A percentile compares a stretch with the other conserved stretches of the same genome.
Evolutionary conservation across 768 basidiomycete species (phyloP).

Genomic region (Lyophyllum atratum): DNA sequence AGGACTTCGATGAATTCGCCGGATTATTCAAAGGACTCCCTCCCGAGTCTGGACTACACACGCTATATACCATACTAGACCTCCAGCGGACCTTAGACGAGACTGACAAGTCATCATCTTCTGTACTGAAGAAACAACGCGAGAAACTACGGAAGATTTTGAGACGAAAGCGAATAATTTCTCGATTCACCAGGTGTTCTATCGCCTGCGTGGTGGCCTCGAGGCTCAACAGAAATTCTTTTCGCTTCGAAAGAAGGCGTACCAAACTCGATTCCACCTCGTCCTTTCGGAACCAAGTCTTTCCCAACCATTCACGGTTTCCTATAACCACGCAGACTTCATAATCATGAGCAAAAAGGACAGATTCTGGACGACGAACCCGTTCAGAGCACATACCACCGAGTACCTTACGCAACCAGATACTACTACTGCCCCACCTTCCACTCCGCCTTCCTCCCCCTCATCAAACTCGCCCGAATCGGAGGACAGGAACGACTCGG

Average conservation of each 20-base stretch:
- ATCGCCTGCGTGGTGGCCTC: constrained; percentile 19
- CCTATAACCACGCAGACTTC: background rate
- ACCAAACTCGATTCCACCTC: background rate
- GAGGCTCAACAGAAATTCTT: constrained; percentile 18
- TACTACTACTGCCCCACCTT: background rate
- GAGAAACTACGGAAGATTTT: background rate
- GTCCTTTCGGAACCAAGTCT: constrained; percentile 2
- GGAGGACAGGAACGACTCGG: background rate
- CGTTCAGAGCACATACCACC: background rate
- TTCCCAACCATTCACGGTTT: background rate
- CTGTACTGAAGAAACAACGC: background rate
- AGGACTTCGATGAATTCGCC: background rate
- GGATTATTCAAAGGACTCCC: background rate
- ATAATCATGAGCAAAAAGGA: constrained; percentile 1
- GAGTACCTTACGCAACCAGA: constrained; percentile 15
- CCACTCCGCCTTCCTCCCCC: too few relatives aligned
- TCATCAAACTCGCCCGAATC: background rate
- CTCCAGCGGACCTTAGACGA: background rate
- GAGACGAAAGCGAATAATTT: too few relatives aligned
- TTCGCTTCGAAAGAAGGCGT: background rate
- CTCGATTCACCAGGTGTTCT: constrained; percentile 21
- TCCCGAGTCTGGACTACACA: background rate
- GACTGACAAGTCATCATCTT: background rate
- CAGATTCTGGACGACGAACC: constrained; percentile 16
- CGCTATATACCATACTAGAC: background rate